phyloP scores from a whole-genome alignment of 257 asterid species.

The Linaria vulgaris region DNA sequence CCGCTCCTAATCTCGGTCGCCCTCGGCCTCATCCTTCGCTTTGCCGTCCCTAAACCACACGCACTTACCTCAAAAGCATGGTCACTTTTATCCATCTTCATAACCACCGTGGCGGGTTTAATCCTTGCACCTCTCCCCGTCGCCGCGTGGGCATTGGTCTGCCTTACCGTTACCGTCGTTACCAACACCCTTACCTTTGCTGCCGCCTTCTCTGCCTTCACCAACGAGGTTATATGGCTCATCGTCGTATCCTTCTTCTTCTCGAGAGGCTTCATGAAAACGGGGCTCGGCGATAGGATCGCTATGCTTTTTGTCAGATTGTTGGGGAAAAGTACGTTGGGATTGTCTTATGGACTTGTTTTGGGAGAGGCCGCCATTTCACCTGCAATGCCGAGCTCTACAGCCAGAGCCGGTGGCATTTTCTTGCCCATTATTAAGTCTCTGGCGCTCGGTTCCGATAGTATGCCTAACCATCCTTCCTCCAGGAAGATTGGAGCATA shows the following conservation, averaged over 20 bases:
- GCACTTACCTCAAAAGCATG: conserved; percentile 50
- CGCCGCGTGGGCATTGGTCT: conserved; percentile 66
- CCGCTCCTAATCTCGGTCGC: conserved; percentile 47
- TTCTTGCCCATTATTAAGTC: conserved; percentile 79
- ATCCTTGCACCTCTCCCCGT: conserved; percentile 69
- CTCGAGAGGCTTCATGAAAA: conserved; percentile 69
- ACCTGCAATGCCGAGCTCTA: conserved; percentile 83
- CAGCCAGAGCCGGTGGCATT: conserved; percentile 82
- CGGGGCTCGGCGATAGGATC: conserved; percentile 80
- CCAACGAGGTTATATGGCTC: conserved; percentile 78
- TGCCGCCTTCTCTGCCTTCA: conserved; percentile 71
- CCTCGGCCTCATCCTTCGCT: conserved; percentile 59
- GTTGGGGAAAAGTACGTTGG: conserved; percentile 69
- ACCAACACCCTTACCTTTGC: conserved; percentile 64
- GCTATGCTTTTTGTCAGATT: conserved; percentile 62
- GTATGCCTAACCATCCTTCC: conserved; percentile 60
- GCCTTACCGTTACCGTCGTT: conserved; percentile 53
- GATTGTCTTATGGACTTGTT: conserved; percentile 66
- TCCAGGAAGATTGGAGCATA: conserved; percentile 67
- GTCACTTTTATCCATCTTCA: conserved; percentile 73
- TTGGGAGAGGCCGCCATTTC: conserved; percentile 63
- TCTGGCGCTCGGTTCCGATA: conserved; percentile 49
- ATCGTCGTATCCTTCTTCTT: conserved; percentile 68
- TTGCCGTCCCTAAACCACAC: conserved; percentile 67
- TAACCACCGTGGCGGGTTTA: conserved; percentile 62